Evolutionary conservation across 495 filamentous ascomycete genomes (phyloP).

Genomic region (Rhypophila decipiens): DNA sequence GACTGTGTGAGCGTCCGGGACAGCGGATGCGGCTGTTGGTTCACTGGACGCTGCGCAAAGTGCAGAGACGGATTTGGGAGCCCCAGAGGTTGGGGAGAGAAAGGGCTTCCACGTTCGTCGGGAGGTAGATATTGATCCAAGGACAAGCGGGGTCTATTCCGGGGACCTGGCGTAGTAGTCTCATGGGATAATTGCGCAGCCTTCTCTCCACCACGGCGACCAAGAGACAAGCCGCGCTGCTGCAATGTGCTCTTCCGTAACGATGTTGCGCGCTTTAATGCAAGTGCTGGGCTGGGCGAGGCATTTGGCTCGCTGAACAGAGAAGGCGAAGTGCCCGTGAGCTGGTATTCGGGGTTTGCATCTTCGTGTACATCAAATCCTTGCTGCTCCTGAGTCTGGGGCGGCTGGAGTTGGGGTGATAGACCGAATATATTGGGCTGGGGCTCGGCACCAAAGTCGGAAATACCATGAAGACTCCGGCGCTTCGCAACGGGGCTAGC

Average conservation of each 20-base stretch:
- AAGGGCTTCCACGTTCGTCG: conserved; percentile 56
- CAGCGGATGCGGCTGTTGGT: conserved; percentile 75
- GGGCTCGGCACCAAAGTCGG: conserved; percentile 50
- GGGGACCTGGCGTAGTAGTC: conserved; percentile 40
- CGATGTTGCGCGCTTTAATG: conserved; percentile 56
- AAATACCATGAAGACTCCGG: conserved; percentile 67
- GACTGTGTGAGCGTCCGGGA: conserved; percentile 79
- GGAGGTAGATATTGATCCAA: conserved; percentile 65
- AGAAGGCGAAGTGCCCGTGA: conserved; percentile 22
- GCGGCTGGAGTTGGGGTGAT: conserved; percentile 26
- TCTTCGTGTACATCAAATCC: conserved; percentile 43
- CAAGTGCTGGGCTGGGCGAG: conserved; percentile 20
- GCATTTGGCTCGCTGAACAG: conserved; percentile 24
- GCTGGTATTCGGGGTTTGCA: conserved; percentile 35
- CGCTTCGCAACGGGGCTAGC: conserved; percentile 84
- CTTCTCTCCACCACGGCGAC: conserved; percentile 40
- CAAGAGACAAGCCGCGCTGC: conserved; percentile 62
- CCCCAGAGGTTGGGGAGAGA: conserved; percentile 44
- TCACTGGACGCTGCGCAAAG: conserved; percentile 32
- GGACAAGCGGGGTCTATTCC: conserved; percentile 63
- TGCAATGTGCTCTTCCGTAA: conserved; percentile 82
- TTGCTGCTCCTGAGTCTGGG: conserved; percentile 11
- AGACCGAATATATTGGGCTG: conserved; percentile 66
- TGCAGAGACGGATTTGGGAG: conserved; percentile 54
- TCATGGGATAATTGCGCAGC: conserved; percentile 38